Conservation (phyloP, 2,329 filamentous ascomycete species). For the Fusarium nisikadoi region DNA sequence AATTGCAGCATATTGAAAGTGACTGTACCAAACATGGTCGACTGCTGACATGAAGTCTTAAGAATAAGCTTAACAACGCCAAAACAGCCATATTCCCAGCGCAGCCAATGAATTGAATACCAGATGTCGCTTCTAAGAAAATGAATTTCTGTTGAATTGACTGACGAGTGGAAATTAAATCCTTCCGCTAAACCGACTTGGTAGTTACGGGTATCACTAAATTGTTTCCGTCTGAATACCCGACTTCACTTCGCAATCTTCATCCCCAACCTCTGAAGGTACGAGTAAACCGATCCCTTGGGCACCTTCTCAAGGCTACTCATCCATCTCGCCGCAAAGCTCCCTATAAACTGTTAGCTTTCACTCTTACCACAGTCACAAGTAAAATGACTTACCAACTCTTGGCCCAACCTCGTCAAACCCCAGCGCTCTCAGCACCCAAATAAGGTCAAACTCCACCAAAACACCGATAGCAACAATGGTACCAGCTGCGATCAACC, state of each 20-base stretch:
- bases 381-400: constrained; percentile 17
- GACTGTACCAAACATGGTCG: too few relatives aligned
- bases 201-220: background rate
- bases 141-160: too few relatives aligned
- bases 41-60: background rate
- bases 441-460: constrained; percentile 27
- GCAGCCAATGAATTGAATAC: background rate
- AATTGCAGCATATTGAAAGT: background rate
- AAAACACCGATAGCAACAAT: constrained; percentile 36
- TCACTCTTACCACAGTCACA: rapidly evolving
- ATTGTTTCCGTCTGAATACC: background rate
- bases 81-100: background rate
- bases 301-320: constrained; percentile 29
- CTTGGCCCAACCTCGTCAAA: constrained; percentile 32
- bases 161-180: rapidly evolving
- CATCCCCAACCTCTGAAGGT: constrained; percentile 38
- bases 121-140: background rate
- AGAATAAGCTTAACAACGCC: background rate
- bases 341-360: constrained; percentile 5
- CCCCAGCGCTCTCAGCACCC: constrained; percentile 37
- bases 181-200: background rate
- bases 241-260: background rate
- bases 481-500: constrained; percentile 28
- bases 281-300: constrained; percentile 35
- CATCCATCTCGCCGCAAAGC: constrained; percentile 43